Conservation (phyloP, 1,284 basidiomycete species). For the Ustilago curta region DNA sequence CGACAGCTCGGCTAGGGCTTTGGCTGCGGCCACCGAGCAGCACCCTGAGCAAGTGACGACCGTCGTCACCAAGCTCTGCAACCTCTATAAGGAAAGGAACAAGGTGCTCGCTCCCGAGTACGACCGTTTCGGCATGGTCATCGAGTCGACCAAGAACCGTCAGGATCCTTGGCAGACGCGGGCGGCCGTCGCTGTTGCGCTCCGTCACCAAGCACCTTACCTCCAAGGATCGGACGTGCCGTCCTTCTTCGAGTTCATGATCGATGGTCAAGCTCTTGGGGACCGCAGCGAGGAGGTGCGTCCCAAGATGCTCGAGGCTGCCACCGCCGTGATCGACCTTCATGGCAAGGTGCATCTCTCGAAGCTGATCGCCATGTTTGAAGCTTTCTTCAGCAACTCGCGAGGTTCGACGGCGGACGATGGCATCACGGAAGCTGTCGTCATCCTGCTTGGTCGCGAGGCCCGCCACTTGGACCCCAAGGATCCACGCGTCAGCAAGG, state of each 20-base stretch:
- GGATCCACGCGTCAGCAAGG: slow-evolving; percentile 69
- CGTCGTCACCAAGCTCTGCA: slow-evolving; percentile 74
- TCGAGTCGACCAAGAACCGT: slow-evolving; percentile 86
- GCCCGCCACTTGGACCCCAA: slow-evolving; percentile 85
- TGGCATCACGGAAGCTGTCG: slow-evolving; percentile 86
- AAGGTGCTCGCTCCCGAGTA: slow-evolving; percentile 78
- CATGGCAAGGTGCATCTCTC: slow-evolving; percentile 82
- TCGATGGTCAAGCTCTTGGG: slow-evolving; percentile 85
- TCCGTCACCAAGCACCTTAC: slow-evolving; percentile 78
- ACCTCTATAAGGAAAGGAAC: slow-evolving; percentile 87
- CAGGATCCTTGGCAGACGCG: slow-evolving; percentile 92
- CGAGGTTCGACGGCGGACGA: slow-evolving; percentile 52
- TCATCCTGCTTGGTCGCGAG: slow-evolving; percentile 92
- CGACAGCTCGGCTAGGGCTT: slow-evolving; percentile 77
- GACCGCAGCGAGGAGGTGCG: slow-evolving; percentile 87
- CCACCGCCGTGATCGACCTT: slow-evolving; percentile 82
- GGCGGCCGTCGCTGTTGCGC: slow-evolving; percentile 79
- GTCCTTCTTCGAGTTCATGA: slow-evolving; percentile 87
- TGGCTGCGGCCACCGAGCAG: slow-evolving; percentile 82
- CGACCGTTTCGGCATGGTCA: slow-evolving; percentile 82
- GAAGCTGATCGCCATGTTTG: slow-evolving; percentile 85
- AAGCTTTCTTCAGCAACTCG: slow-evolving; percentile 77
- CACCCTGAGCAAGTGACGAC: slow-evolving; percentile 78
- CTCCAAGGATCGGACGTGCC: slow-evolving; percentile 79
- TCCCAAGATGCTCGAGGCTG: slow-evolving; percentile 86